phyloP scores from a whole-genome alignment of 331 rosid genomes.

The Phaseolus coccineus region DNA sequence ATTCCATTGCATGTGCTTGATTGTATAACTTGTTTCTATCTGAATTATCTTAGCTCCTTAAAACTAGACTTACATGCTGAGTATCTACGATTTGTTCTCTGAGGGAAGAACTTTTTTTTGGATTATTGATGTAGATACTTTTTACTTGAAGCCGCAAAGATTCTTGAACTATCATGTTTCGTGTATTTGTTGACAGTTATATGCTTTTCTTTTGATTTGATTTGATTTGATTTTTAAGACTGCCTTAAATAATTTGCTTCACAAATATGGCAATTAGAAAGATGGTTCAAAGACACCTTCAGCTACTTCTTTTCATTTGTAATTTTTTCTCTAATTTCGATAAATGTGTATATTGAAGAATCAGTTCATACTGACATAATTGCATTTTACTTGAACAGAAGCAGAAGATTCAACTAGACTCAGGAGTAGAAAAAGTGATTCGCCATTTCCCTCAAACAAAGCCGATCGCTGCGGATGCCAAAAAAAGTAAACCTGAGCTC shows the following conservation, averaged over 20 bases:
- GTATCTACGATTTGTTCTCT: conserved; percentile 1
- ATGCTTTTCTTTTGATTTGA: neutral
- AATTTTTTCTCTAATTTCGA: neutral
- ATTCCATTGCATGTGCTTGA: conserved; percentile 9
- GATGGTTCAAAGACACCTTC: conserved; percentile 21
- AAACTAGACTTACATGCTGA: neutral
- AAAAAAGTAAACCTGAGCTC: conserved; percentile 52
- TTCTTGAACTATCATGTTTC: neutral
- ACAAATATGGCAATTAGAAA: conserved; percentile 29
- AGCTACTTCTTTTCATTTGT: neutral
- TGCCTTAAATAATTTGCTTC: conserved; percentile 2
- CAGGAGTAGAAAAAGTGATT: conserved; percentile 54
- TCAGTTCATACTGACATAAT: conserved; percentile 34
- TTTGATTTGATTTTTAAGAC: conserved; percentile 1
- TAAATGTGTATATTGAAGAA: conserved; percentile 20
- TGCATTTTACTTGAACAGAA: conserved; percentile 61
- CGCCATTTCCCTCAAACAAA: conserved; percentile 75
- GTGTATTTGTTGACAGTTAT: neutral
- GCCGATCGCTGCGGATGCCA: conserved; percentile 56
- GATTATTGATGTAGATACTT: neutral
- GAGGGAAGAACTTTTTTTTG: neutral
- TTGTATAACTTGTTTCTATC: neutral
- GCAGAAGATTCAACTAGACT: conserved; percentile 62
- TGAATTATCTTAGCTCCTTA: conserved; percentile 5
- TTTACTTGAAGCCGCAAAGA: conserved; percentile 2